Evolutionary conservation across 192 early-diverging fungal species (phyloP), one percentile per base, ranked within the genome.

Genomic region (Helicostylum pulchrum): DNA sequence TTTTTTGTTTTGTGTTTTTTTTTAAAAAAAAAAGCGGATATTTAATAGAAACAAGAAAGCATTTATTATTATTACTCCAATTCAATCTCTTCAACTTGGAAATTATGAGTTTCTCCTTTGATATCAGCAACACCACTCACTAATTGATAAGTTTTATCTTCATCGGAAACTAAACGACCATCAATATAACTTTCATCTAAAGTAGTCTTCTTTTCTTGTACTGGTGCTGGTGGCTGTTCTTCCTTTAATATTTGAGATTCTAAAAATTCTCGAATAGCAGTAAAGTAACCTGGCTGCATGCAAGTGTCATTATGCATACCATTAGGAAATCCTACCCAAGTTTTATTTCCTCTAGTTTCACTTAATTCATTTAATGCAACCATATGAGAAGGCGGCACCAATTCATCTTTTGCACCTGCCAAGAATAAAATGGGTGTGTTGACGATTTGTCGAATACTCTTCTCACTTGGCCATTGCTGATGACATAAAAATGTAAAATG

Each of bases 251-350:
- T 44, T 10, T 19, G 20, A 11, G 3, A n/a, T 7, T 62, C 46
- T 19, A 62, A 21, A 12, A 45, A 62, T 31, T 64, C 62, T 10
- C 51, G 19, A 43, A 64, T 64, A 8, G 51, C 51, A 15, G 49
- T 64, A 53, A 64, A 64, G n/a, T 64, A 64, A 19, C 62, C 50
- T 20, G 62, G 62, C 8, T 72, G 65, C 20, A 92, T 57, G 53
- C 88, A 89, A 5, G 94, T 95, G 49, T 96, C 94, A 67, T 96
- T 96, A 76, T 98, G 96, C 46, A 83, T 91, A 17, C 96, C 96
- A n/a, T 87, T 65, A 10, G 70, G 66, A 76, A 97, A 96, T 69
- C 81, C 80, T 36, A 82, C 79, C 85, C 86, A 82, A 11, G 56
- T 63, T 23, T 70, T 68, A 7, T 58, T 36, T 48, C 72, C 67